Percentiles rank a stretch among this genome's conserved stretches.
phyloP scores from a whole-genome alignment of 495 filamentous ascomycete genomes.

The Xanthoparmelia taractica region DNA sequence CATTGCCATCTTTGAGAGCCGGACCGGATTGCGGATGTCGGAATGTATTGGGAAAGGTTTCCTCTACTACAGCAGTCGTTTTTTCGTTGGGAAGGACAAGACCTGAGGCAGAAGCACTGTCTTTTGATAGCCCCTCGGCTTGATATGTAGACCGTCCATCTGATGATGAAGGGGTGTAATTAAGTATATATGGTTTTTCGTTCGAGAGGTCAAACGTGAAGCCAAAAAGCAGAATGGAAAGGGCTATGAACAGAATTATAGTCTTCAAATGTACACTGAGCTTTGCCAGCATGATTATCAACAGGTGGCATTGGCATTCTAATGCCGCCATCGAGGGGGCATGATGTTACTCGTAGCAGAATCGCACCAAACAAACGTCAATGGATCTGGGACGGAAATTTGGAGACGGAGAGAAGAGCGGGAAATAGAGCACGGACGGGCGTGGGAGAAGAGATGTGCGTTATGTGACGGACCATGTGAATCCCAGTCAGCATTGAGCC shows the following conservation, averaged over 20 bases:
- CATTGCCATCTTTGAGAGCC: conserved; percentile 18
- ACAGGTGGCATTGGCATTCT: not conserved
- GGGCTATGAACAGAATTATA: not conserved
- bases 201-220: not conserved
- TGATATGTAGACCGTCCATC: not conserved
- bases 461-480: too few relatives aligned
- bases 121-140: not conserved
- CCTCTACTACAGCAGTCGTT: not conserved
- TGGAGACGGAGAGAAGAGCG: not conserved
- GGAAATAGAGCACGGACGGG: too few relatives aligned
- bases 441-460: too few relatives aligned
- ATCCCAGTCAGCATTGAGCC: not conserved
- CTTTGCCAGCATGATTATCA: not conserved
- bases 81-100: not conserved
- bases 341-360: not conserved
- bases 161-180: not conserved
- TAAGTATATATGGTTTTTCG: not conserved
- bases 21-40: not conserved
- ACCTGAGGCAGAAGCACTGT: not conserved
- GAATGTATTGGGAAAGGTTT: not conserved
- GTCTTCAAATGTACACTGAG: not conserved
- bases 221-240: not conserved
- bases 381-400: not conserved
- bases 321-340: not conserved
- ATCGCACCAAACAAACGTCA: not conserved